Base-by-base conservation (phyloP, 768 basidiomycete genomes). In the Phlebiopsis gigantea region DNA sequence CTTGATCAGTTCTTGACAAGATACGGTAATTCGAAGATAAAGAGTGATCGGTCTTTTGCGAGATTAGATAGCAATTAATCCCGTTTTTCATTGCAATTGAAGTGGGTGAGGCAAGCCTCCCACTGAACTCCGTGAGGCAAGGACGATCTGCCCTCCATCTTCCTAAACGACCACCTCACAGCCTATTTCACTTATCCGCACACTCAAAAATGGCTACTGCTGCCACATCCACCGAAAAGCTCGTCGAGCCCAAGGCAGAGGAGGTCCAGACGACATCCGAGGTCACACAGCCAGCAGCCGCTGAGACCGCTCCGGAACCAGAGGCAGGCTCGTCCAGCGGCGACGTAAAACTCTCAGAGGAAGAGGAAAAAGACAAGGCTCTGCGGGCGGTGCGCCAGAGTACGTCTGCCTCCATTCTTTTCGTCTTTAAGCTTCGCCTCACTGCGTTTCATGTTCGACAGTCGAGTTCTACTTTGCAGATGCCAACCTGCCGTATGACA, bases 381-480 rank as follows among this genome's bases (percentile, higher is more conserved):
- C 60, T 71, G 47, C 79, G 75, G 53, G 83, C 81, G 1, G 75
- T 75, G 55, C 77, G 76, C 62, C 85, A 88, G 66, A 75, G 87
- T 82, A 58, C 55, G 78, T 68, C 19, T 42, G 9, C 45, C 44
- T 34, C n/a, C n/a, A n/a, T n/a, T n/a, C n/a, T n/a, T n/a, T n/a
- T n/a, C 55, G 19, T 6, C 41, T 1, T 46, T 25, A 39, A 48
- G 31, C 22, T 28, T 34, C 29, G n/a, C 8, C 19, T 49, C 34
- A 56, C 22, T 43, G 29, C 21, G 19, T 7, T 51, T 44, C 31
- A n/a, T n/a, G n/a, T n/a, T n/a, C 22, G 45, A 5, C 29, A 97
- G 95, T 96, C 65, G 90, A 94, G 68, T 98, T 97, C 72, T 97
- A 98, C 77, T 94, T 98, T 72, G 90, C 90, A 51, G 93, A 96